Evolutionary conservation across 208 protist genomes (phyloP).

Genomic region (Wallacemonas collosoma): DNA sequence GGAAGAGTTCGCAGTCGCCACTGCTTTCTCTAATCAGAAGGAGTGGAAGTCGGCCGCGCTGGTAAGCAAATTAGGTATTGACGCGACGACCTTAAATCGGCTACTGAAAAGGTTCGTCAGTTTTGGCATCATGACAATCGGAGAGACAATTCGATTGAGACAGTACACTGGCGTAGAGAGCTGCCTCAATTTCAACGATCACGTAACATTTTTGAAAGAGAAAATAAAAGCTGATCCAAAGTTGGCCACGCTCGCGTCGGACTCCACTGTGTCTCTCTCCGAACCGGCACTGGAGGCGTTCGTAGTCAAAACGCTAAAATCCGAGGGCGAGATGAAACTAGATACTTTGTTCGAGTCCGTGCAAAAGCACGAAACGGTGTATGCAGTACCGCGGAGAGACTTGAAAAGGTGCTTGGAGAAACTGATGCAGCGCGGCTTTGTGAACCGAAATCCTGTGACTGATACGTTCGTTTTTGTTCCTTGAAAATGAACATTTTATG

Average conservation of each 20-base stretch:
- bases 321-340: neutral
- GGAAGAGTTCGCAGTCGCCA: constrained; percentile 1
- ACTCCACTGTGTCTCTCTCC: neutral
- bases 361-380: neutral
- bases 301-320: constrained; percentile 11
- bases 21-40: neutral
- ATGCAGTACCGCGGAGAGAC: neutral
- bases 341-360: constrained; percentile 1
- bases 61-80: neutral
- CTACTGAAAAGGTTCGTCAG: neutral
- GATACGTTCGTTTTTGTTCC: constrained; percentile 14
- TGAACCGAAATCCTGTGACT: neutral
- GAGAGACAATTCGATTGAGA: neutral
- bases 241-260: neutral
- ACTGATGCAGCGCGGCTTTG: constrained; percentile 13
- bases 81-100: neutral
- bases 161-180: constrained; percentile 5
- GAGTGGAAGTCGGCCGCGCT: constrained; percentile 26
- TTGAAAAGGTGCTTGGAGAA: constrained; percentile 18
- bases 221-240: neutral
- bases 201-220: neutral
- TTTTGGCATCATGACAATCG: constrained; percentile 3
- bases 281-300: neutral
- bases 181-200: constrained; percentile 4
- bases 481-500: neutral